Base-by-base conservation (phyloP, 148 eudicot species). In the Silene latifolia region DNA sequence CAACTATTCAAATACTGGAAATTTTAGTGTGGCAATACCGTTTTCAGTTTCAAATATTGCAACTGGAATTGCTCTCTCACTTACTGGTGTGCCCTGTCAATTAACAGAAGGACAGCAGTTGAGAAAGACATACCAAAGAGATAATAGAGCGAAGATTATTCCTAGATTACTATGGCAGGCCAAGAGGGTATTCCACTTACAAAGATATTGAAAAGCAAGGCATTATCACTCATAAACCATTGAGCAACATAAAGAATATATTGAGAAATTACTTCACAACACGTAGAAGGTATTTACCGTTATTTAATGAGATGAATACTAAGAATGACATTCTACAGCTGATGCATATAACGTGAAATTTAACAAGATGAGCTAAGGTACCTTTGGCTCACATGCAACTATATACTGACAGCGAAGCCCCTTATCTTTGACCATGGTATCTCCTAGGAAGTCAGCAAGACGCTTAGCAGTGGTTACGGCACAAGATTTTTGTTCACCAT, bases 31-130 rank as follows among this genome's bases (percentile, higher is more conserved):
- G 78, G 72, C 59, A 56, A 77, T 90, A 95, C 98, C 98, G 48
- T 87, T 67, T 81, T 92, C 92, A 66, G 98, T 88, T 84, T 91
- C 97, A 78, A 95, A 95, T 80, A 95, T 90, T 75, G 98, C 97
- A 80, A 95, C 97, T 62, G 98, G 98, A 84, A 95, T 88, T n/a
- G 98, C 98, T 80, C 98, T 89, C 76, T 92, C 98, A 44, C 98
- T 95, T 76, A 95, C 98, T 60, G 98, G 97, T 54, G 90, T 85
- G 57, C 97, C 98, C 98, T 95, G 93, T 61, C 78, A 80, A 83
- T 53, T 27, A 27, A 69, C 64, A 77, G 19, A 12, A 61, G 35
- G 51, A 82, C 59, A 58, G 58, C 67, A 13, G 59, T 67, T 54
- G 69, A 72, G 71, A 69, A 73, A 24, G 12, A 21, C 72, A 68